Evolutionary conservation across 371 early-diverging fungal genomes (phyloP), one percentile per base, ranked within the genome.

Genomic region (Mortierella sp.): DNA sequence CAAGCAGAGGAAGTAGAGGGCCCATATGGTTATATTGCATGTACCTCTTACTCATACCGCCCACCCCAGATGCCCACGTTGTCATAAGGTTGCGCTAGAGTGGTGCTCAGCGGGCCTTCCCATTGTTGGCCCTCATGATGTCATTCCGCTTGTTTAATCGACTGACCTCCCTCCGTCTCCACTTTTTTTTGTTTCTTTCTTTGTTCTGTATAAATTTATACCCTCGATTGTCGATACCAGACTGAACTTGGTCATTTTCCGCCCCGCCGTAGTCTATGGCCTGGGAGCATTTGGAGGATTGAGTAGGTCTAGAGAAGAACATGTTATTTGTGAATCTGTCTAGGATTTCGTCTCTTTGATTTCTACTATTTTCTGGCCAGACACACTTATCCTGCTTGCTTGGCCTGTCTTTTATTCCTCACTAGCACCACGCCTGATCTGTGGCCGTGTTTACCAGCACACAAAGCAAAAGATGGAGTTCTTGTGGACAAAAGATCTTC

Each of bases 231-330:
- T 3, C 37, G 37, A 37, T 9, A 37, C 37, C 37, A 92, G 92
- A 18, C 81, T 96, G 44, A 92, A 94, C 63, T 75, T 93, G 43
- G 82, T 96, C 26, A 91, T 97, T 52, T 59, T 97, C 46, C 87
- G 98, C 30, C 96, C 97, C 19, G 92, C 96, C 21, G 85, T 95
- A 50, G 89, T 96, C 30, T 97, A 97, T 74, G 98, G 98, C 19
- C 86, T 91, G 3, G 92, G 91, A 25, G 97, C 94, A 58, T 76
- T 87, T 25, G 81, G 82, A 16, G 95, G 94, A 26, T 81, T 96
- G 66, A 94, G 94, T 94, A 87, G 74, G 89, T 84, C 45, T 29
- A n/a, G n/a, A n/a, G n/a, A n/a, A n/a, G n/a, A 47, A 37, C 15
- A 25, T 19, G 14, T 6, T 51, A 18, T 28, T 19, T 16, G 18